These are phyloP conservation scores for Monosporozyma siamensis DNA, from an alignment of 805 yeast genomes.

Conservation along the genomic window DNA sequence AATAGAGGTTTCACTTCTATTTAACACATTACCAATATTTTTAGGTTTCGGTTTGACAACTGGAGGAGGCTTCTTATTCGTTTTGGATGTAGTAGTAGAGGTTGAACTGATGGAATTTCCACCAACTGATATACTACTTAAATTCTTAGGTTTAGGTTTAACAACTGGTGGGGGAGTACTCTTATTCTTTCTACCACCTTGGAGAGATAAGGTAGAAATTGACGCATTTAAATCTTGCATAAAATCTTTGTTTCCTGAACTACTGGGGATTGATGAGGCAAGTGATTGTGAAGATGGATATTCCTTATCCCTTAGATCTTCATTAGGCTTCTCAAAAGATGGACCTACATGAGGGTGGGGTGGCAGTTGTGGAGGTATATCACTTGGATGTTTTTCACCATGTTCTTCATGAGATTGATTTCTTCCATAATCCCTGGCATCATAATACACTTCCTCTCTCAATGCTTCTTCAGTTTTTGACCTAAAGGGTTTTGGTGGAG, in stretches of 20 bases:
- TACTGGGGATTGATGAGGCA: neutral
- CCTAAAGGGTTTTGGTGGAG: conserved; percentile 4
- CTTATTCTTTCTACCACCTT: conserved; percentile 7
- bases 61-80: conserved; percentile 16
- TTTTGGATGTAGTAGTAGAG: neutral
- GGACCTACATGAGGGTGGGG: neutral
- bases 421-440: too few relatives aligned
- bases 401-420: too few relatives aligned
- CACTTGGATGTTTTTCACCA: too few relatives aligned
- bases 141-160: neutral
- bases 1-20: neutral
- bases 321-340: neutral
- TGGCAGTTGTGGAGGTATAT: neutral
- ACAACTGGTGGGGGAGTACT: neutral
- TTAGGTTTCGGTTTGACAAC: conserved; percentile 25
- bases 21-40: conserved; percentile 2
- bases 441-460: too few relatives aligned
- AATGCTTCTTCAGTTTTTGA: neutral
- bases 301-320: neutral
- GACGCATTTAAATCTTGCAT: conserved; percentile 1
- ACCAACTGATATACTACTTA: neutral
- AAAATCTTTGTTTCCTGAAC: neutral
- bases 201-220: conserved; percentile 5
- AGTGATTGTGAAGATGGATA: neutral
- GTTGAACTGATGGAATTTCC: neutral